Conservation (phyloP, 2,329 filamentous ascomycete genomes). For the Trichoderma oligosporum region DNA sequence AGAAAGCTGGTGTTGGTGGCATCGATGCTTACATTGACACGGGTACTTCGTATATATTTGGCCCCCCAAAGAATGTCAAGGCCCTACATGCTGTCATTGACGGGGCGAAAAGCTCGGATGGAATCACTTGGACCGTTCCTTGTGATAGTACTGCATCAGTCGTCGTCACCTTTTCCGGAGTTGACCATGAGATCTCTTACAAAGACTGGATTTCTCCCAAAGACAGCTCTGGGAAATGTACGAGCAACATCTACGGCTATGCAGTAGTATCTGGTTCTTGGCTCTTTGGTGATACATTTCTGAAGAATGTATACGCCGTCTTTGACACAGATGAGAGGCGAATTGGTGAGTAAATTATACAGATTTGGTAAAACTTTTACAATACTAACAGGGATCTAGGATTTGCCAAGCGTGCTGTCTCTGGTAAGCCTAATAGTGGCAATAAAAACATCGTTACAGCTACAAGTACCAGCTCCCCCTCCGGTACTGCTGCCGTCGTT, state of each 20-base stretch:
- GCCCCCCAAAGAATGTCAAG: conserved; percentile 63
- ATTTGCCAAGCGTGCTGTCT: not conserved
- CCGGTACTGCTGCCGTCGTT: conserved; percentile 5
- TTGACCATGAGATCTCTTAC: conserved; percentile 61
- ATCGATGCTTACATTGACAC: conserved; percentile 73
- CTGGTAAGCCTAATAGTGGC: not conserved
- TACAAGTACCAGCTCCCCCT: not conserved
- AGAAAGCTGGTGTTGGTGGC: conserved; percentile 52
- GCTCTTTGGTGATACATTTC: conserved; percentile 80
- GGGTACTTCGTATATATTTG: conserved; percentile 75
- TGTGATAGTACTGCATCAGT: conserved; percentile 62
- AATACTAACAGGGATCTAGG: not conserved
- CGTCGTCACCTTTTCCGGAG: conserved; percentile 64
- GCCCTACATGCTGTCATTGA: conserved; percentile 66
- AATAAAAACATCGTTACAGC: not conserved
- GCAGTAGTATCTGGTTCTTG: conserved; percentile 64
- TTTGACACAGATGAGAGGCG: conserved; percentile 70
- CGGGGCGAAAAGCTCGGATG: conserved; percentile 53
- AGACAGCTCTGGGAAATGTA: conserved; percentile 47
- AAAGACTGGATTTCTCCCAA: conserved; percentile 65
- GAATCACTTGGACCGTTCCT: conserved; percentile 65
- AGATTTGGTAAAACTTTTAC: not conserved
- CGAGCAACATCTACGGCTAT: conserved; percentile 71
- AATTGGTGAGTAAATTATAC: conserved; percentile 50
- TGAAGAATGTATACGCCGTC: conserved; percentile 86